Evolutionary conservation across 495 filamentous ascomycete genomes (phyloP), one percentile per base, ranked within the genome.

Genomic region (Eremomyces bilateralis): DNA sequence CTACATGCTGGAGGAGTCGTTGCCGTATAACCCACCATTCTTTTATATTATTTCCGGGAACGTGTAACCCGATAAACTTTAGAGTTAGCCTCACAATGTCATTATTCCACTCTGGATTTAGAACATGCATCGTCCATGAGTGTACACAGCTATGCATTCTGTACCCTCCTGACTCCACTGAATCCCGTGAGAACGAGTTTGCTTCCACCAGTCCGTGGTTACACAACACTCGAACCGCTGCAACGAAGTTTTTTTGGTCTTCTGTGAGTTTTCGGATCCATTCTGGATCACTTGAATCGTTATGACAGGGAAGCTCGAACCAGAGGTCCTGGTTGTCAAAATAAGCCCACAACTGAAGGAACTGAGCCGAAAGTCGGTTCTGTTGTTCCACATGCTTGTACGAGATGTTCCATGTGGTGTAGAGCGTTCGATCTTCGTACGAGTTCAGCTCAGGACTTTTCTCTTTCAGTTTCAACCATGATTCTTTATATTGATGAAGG

Each of bases 371-470:
- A 3, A 22, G 29, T 21, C 35, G 17, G 21, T 38, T 1, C 31
- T 34, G 29, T 5, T 33, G 20, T 1, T 22, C n/a, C 16, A 46
- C 36, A 1, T 17, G 30, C 4, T 43, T 16, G 33, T 37, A 46
- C 8, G 43, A 40, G 15, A 46, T 46, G 5, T 18, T 17, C 43
- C 43, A 46, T 24, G 43, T 46, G 20, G 40, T 46, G 31, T 32
- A 37, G 22, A 46, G 35, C 17, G 21, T 37, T 33, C 43, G 40
- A 15, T 37, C 36, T 19, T 22, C 30, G 25, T 46, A 46, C 15
- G 40, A 39, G 18, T 38, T 22, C 4, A 46, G 37, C 16, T 22
- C 40, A 12, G 20, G 5, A 21, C 29, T 29, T 15, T 16, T 29
- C 20, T 36, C 17, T 37, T 40, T 39, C 3, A 46, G 41, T 17